Base-by-base conservation (phyloP, 495 filamentous ascomycete genomes). In the Umbilicaria muhlenbergii region DNA sequence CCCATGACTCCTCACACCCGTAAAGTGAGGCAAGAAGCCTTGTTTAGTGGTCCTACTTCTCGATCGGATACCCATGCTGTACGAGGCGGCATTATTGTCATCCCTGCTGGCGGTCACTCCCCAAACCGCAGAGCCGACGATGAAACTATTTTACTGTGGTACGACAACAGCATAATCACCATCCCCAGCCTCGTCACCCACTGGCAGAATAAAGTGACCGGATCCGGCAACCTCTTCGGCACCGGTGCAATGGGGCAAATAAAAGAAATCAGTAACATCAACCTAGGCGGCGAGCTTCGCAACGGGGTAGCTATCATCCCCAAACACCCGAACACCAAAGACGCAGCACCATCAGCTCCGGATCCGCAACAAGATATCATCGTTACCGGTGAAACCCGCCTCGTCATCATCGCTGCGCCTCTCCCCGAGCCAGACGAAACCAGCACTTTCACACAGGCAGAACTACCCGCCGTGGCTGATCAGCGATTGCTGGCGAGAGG, bases 1-100 rank as follows among this genome's bases (percentile, higher is more conserved):
- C 86, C 86, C 0, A 83, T 87, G 80, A 92, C 86, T 5, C 86
- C 86, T 2, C 78, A 83, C 32, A 86, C 86, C 2, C 70, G 84
- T 41, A 77, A 77, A 12, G 49, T 69, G 1, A 69, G 67, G 14
- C 65, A 78, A 51, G 71, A 76, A 42, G 63, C 58, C 1, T 58
- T 80, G 6, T 68, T 80, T 41, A 67, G 65, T 37, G 71, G 70
- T 11, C 53, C 59, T 5, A 38, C 51, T 3, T 47, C 52, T 41
- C 57, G 42, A 11, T 41, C 46, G 13, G 44, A 59, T 14, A 61
- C 47, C 32, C 59, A 59, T 3, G 67, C 63, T 0, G 48, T 62
- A 41, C 50, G 69, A 54, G 86, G 86, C 19, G 76, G 80, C 18
- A 78, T 94, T 24, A 71, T 71, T 2, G 72, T 93, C 50, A 36